phyloP scores from a whole-genome alignment of 2,329 filamentous ascomycete species.

The Chaetothyriales sp. region DNA sequence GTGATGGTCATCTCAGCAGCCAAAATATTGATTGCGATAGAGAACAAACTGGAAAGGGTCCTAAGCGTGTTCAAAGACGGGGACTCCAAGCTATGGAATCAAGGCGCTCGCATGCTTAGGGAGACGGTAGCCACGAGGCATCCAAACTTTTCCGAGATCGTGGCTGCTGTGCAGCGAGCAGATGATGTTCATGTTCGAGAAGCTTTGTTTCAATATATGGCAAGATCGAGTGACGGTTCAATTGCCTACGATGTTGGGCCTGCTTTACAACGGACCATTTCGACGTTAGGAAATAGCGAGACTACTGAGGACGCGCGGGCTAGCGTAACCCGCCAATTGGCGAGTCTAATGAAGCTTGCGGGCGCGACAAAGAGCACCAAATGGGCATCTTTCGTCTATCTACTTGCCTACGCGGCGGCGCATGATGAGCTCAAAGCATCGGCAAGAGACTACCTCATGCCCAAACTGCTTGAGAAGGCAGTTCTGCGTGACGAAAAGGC shows the following conservation, averaged over 20 bases:
- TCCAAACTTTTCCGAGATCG: constrained; percentile 69
- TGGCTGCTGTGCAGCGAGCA: constrained; percentile 58
- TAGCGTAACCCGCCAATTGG: constrained; percentile 58
- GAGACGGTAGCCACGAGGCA: constrained; percentile 66
- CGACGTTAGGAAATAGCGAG: constrained; percentile 40
- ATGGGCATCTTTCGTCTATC: constrained; percentile 45
- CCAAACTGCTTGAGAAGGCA: constrained; percentile 42
- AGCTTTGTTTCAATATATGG: constrained; percentile 61
- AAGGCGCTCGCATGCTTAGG: constrained; percentile 53
- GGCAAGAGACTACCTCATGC: constrained; percentile 21
- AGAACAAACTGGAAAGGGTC: constrained; percentile 60
- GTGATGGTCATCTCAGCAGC: constrained; percentile 75
- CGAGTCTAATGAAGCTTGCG: constrained; percentile 69
- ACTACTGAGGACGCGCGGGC: constrained; percentile 37
- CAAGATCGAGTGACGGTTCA: constrained; percentile 18
- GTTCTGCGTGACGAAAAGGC: constrained; percentile 16
- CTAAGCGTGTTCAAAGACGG: constrained; percentile 47
- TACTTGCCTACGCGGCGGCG: not conserved
- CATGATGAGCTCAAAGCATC: constrained; percentile 26
- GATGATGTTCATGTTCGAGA: constrained; percentile 64
- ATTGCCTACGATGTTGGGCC: constrained; percentile 63
- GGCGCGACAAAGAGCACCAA: constrained; percentile 69
- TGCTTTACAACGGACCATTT: constrained; percentile 55
- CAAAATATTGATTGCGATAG: constrained; percentile 61
- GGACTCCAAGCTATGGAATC: constrained; percentile 48